Conservation (phyloP, 2,329 filamentous ascomycete species). For the Calonectria henricotiae region DNA sequence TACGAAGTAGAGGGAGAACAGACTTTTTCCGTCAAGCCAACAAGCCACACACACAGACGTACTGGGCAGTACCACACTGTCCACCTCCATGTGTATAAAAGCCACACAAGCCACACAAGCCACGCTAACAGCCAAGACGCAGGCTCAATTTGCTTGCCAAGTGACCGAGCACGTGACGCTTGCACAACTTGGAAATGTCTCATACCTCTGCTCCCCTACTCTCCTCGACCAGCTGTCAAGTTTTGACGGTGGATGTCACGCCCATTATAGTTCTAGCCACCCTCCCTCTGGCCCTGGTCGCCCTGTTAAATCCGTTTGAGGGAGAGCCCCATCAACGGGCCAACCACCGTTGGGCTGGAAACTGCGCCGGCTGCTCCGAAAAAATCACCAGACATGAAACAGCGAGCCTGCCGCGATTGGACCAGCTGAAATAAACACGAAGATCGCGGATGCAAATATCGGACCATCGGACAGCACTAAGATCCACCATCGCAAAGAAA, state of each 20-base stretch:
- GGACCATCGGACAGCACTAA: constrained; percentile 3
- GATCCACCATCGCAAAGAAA: not conserved
- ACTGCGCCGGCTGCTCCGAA: constrained; percentile 12
- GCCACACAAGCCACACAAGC: not conserved
- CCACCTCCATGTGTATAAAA: not conserved
- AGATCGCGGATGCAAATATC: constrained; percentile 17
- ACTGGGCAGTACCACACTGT: too few relatives aligned
- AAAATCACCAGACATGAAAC: constrained; percentile 24
- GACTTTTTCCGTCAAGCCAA: not conserved
- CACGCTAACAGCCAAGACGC: not conserved
- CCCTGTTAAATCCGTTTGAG: not conserved
- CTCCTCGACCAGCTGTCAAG: not conserved
- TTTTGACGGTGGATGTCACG: not conserved
- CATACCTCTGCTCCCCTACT: not conserved
- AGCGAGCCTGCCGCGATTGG: constrained; percentile 2
- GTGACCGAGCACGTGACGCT: constrained; percentile 1
- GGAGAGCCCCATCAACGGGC: not conserved
- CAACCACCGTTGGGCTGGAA: constrained; percentile 1
- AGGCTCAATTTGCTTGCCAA: too few relatives aligned
- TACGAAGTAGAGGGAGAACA: not conserved
- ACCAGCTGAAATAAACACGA: constrained; percentile 14
- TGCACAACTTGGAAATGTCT: not conserved
- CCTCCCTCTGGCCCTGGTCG: not conserved
- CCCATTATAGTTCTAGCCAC: not conserved
- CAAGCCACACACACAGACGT: not conserved